Base-by-base conservation (phyloP, 148 eudicot genomes). In the Chenopodium quinoa region DNA sequence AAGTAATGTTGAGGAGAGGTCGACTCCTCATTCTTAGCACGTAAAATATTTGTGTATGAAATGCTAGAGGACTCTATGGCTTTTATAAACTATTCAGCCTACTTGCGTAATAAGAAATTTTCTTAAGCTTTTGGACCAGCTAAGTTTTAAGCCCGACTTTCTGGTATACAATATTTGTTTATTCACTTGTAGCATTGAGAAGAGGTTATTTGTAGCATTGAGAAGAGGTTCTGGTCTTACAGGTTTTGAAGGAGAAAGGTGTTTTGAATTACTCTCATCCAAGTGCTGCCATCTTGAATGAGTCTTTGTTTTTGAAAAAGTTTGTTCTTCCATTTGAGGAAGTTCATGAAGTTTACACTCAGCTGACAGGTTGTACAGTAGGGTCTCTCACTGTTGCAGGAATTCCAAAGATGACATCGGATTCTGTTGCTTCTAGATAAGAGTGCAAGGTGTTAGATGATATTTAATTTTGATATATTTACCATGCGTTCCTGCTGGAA, bases 141-240 rank as follows among this genome's bases (percentile, higher is more conserved):
- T 73, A 8, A 52, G 82, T 29, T 81, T 78, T 58, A 70, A 69
- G 19, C 83, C 88, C 20, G 65, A 12, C 52, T 77, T 71, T 71
- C 31, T 86, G 71, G 75, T 75, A 1, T 14, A 79, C 0, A 62
- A 56, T 14, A 34, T 77, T n/a, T 1, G 1, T 11, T 48, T 84
- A 12, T 69, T 84, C 3, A 37, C 71, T 63, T 73, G 19, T 56
- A 87, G 83, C 68, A 69, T 81, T 75, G 85, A 87, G 75, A 87
- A 82, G 50, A 79, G 85, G 65, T 69, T 84, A 11, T n/a, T 63
- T 73, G 19, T 56, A 87, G 83, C 68, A 69, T 81, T 75, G 85
- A 87, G 75, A 87, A 82, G 50, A 79, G 85, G 65, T 69, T 84
- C n/a, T n/a, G 7, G 72, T 84, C 25, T 83, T 79, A 47, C 73